A percentile compares a stretch with the other conserved stretches of the same genome.
These are phyloP conservation scores for Jatropha podagrica DNA, from an alignment of 441 rosid genomes.

Conservation along the genomic window DNA sequence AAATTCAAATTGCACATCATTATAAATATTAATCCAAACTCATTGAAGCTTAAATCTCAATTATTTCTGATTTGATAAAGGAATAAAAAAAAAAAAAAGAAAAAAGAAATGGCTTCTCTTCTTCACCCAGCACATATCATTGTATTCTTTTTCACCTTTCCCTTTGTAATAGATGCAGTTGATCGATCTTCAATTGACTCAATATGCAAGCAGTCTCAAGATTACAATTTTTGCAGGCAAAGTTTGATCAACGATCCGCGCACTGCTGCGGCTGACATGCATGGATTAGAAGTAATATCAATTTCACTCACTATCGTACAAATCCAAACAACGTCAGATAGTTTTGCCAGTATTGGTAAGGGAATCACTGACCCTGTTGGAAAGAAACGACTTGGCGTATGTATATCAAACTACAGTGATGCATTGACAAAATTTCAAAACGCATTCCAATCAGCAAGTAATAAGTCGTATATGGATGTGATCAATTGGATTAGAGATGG, in stretches of 20 bases:
- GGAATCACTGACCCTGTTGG: not conserved
- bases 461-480: not conserved
- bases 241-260: not conserved
- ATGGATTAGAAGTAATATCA: conserved; percentile 3
- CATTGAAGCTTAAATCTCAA: no score
- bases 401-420: not conserved
- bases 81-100: no score
- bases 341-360: not conserved
- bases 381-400: conserved; percentile 3
- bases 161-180: not conserved
- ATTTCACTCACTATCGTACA: not conserved
- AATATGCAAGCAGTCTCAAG: conserved; percentile 7
- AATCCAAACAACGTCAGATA: not conserved
- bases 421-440: not conserved
- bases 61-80: no score
- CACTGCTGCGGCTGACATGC: not conserved
- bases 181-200: not conserved
- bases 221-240: not conserved
- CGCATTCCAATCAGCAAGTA: not conserved
- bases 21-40: no score
- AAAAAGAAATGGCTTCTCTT: no score
- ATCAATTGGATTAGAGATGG: conserved; percentile 1
- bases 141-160: no score
- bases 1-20: no score
- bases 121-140: no score